A percentile compares a stretch with the other conserved stretches of the same genome.
These are phyloP conservation scores for Candida orba DNA, from an alignment of 805 yeast species.

Conservation along the genomic window DNA sequence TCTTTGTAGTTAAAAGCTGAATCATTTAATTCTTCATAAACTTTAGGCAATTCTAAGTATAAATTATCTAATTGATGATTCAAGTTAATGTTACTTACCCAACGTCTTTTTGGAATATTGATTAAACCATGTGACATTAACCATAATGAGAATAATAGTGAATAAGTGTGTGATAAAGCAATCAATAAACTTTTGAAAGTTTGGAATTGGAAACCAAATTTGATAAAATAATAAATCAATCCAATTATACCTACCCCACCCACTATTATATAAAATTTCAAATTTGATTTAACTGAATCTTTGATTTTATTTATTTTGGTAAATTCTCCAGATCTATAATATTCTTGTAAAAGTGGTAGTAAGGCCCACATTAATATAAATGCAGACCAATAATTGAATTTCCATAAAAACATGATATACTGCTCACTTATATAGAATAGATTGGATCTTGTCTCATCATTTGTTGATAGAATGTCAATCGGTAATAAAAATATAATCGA, in stretches of 20 bases:
- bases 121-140: conserved; percentile 78
- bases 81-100: conserved; percentile 30
- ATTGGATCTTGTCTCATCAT: conserved; percentile 20
- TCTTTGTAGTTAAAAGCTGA: conserved; percentile 56
- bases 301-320: conserved; percentile 37
- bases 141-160: conserved; percentile 71
- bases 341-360: conserved; percentile 67
- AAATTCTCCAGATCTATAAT: conserved; percentile 62
- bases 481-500: conserved; percentile 71
- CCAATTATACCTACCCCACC: conserved; percentile 47
- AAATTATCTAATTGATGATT: conserved; percentile 27
- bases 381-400: conserved; percentile 72
- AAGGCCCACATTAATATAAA: conserved; percentile 73
- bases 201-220: conserved; percentile 45
- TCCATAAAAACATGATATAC: conserved; percentile 56
- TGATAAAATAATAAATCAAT: conserved; percentile 49
- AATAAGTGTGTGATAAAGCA: conserved; percentile 71
- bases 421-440: conserved; percentile 43
- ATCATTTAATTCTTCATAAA: conserved; percentile 58
- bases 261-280: conserved; percentile 54
- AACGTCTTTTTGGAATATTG: conserved; percentile 48
- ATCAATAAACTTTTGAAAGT: conserved; percentile 62
- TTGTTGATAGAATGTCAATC: conserved; percentile 55
- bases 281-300: conserved; percentile 50
- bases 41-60: conserved; percentile 49